Base-by-base conservation (phyloP, 2,329 filamentous ascomycete species). In the Aotearoamyces nothofagi region DNA sequence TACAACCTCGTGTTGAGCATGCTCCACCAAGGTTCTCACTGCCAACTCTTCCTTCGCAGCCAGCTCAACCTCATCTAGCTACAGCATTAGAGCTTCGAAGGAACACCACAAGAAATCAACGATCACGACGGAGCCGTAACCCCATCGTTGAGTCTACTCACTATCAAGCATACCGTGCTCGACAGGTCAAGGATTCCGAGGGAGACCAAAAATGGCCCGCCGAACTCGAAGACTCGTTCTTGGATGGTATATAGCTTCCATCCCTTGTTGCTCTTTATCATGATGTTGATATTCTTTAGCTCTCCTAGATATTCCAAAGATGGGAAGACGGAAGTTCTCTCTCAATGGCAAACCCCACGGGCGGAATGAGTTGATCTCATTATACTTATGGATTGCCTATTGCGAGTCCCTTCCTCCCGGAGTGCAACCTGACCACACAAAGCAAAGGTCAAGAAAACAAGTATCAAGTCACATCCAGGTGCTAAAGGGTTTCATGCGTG, bases 381-480 rank as follows among this genome's bases (percentile, higher is more conserved):
- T 75, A 49, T 78, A 78, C 50, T 61, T 78, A 24, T 77, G 63
- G 63, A 60, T 66, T 34, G 57, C 60, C 7, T 48, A 50, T 19
- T 15, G 36, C 3, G 35, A 45, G 22, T 39, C 35, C 20, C 53
- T 67, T 33, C 55, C 58, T 16, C 54, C 60, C 3, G 62, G 61
- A 3, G 51, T 52, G 26, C 51, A 54, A 23, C 59, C 61, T 3
- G 57, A 60, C 35, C 49, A 61, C 33, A 61, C 48, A 10, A 55
- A 59, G 41, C 47, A 45, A 37, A 46, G 60, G 37, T 43, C 58
- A 26, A 39, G 69, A 32, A 78, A 78, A 48, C 71, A 76, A 42
- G 69, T 78, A 4, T 78, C 72, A 3, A 78, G 71, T 44, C 73
- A 78, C 43, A 78, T 78, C 44, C 73, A 79, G 45, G 73, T 79